A percentile compares a stretch with the other conserved stretches of the same genome.
Evolutionary conservation across 495 filamentous ascomycete genomes (phyloP).

Genomic region (Trichoderma virens): DNA sequence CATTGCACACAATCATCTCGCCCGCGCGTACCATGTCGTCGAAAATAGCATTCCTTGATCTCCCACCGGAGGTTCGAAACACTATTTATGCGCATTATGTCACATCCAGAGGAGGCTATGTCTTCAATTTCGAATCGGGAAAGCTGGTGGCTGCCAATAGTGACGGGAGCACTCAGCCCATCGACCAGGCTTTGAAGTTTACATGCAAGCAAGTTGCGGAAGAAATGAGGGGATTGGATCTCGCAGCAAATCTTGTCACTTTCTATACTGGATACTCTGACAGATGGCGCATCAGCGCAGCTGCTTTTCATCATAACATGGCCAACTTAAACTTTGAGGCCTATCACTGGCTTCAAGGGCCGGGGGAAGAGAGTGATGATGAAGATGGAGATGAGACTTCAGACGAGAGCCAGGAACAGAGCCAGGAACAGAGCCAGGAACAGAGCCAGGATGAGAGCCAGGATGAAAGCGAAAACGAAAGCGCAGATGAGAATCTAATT

Average conservation of each 20-base stretch:
- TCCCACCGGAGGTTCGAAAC: background rate
- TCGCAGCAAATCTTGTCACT: background rate
- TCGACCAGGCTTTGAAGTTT: background rate
- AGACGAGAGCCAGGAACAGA: background rate
- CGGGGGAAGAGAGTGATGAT: background rate
- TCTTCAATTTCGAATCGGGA: background rate
- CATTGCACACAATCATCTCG: background rate
- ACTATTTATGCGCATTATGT: background rate
- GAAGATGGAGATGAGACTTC: background rate
- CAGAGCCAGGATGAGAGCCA: background rate
- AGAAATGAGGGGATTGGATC: background rate
- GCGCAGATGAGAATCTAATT: background rate
- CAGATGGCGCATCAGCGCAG: background rate
- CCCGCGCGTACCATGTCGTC: background rate
- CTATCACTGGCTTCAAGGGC: background rate
- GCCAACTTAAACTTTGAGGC: background rate
- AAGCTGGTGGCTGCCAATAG: background rate
- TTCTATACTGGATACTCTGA: background rate
- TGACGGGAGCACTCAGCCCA: background rate
- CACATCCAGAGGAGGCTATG: background rate
- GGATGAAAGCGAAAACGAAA: background rate
- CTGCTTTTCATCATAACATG: background rate
- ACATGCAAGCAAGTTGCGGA: background rate
- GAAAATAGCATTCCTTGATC: background rate
- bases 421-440: background rate